phyloP scores from a whole-genome alignment of 139 green algal genomes.

The Eudorina sp. region DNA sequence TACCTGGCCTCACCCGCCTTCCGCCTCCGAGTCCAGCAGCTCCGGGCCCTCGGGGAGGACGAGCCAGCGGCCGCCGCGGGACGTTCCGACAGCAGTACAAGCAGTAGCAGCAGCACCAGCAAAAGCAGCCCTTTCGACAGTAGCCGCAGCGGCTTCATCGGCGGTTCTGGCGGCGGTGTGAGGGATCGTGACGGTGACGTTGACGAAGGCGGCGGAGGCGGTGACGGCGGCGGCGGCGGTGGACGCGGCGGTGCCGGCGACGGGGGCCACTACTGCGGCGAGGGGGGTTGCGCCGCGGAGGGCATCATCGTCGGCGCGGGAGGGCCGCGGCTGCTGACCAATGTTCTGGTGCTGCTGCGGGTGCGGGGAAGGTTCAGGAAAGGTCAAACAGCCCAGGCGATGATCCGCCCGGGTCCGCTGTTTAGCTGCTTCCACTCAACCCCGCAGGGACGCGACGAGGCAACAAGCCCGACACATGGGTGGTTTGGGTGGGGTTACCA shows the following conservation, averaged over 20 bases:
- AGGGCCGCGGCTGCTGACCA: slow-evolving; percentile 42
- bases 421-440: too few species aligned
- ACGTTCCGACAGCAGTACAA: too few species aligned
- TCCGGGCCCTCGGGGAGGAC: background rate
- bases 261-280: background rate
- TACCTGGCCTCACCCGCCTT: slow-evolving; percentile 15
- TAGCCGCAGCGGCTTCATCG: too few species aligned
- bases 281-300: background rate
- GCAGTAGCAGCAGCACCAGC: too few species aligned
- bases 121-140: too few species aligned
- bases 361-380: background rate
- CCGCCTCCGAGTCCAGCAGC: background rate
- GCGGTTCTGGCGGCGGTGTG: background rate
- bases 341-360: slow-evolving; percentile 31
- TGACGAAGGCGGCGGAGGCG: background rate
- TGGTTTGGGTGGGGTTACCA: too few species aligned
- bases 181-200: background rate
- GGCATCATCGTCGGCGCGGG: slow-evolving; percentile 32
- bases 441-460: too few species aligned
- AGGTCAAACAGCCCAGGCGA: too few species aligned
- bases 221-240: background rate
- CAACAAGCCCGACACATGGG: too few species aligned
- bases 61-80: too few species aligned
- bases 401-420: too few species aligned
- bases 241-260: background rate